These are phyloP conservation scores for Termitomyces sp. DNA, from an alignment of 768 basidiomycete genomes.

Conservation along the genomic window DNA sequence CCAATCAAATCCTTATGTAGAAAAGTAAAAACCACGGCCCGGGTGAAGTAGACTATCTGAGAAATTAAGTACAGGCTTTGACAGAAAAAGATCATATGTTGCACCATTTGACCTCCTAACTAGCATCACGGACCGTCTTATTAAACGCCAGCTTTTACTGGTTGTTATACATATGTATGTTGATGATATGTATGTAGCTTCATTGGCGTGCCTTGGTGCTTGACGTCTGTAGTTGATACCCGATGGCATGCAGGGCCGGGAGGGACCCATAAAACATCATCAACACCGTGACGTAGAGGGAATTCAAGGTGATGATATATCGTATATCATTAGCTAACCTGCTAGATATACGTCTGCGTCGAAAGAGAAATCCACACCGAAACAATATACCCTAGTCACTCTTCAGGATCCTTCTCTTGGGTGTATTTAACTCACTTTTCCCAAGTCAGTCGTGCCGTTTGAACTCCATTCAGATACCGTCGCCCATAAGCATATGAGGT, in stretches of 20 bases:
- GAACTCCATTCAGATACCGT: not conserved
- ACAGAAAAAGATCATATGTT: conserved; percentile 7
- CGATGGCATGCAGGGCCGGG: not conserved
- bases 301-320: not conserved
- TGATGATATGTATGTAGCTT: not conserved
- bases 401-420: not conserved
- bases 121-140: not conserved
- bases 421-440: not conserved
- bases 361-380: too few relatives aligned
- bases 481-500: not conserved
- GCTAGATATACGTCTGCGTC: not conserved
- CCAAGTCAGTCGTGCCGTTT: not conserved
- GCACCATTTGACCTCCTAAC: conserved; percentile 4
- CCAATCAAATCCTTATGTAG: not conserved
- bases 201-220: not conserved
- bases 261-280: not conserved
- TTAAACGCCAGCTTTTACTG: not conserved
- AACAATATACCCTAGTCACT: not conserved
- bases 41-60: conserved; percentile 1
- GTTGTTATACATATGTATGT: not conserved
- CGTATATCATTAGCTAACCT: not conserved
- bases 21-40: conserved; percentile 3
- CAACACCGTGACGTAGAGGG: not conserved
- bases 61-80: not conserved
- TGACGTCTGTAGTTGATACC: not conserved